Percentiles rank a stretch among this genome's conserved stretches.
Conservation (phyloP, 2,329 filamentous ascomycete genomes). For the Coniochaeta sp. region DNA sequence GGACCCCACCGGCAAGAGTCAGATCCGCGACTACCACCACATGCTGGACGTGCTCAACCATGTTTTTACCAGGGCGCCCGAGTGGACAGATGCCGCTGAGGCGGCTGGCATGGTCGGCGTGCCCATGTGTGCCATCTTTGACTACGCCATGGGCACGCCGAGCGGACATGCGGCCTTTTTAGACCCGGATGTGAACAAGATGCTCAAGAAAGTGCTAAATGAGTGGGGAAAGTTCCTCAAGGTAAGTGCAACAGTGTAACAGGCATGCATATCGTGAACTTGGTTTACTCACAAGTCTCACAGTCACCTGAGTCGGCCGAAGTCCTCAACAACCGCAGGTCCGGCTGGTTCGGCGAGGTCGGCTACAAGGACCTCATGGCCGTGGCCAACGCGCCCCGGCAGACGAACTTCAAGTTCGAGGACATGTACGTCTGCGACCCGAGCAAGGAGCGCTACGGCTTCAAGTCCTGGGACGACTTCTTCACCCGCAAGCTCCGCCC, state of each 20-base stretch:
- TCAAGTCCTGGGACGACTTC: constrained; percentile 60
- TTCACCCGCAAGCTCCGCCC: constrained; percentile 54
- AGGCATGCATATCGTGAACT: no score
- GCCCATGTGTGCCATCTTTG: constrained; percentile 45
- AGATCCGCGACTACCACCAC: constrained; percentile 59
- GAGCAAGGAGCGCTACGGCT: constrained; percentile 46
- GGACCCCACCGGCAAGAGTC: constrained; percentile 53
- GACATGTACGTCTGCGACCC: constrained; percentile 56
- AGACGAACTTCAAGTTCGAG: constrained; percentile 41
- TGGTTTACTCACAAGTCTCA: not conserved
- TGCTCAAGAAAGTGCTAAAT: constrained; percentile 47
- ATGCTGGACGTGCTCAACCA: constrained; percentile 62
- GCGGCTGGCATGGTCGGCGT: constrained; percentile 45
- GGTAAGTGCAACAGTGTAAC: constrained; percentile 24
- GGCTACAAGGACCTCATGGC: constrained; percentile 39
- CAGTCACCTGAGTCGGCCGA: constrained; percentile 44
- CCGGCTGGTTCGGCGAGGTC: constrained; percentile 49
- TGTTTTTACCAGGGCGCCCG: constrained; percentile 39
- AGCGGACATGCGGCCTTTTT: constrained; percentile 46
- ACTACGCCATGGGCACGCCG: constrained; percentile 48
- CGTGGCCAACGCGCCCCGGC: constrained; percentile 38
- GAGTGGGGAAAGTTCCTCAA: constrained; percentile 47
- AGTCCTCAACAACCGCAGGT: constrained; percentile 33
- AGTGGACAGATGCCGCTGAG: constrained; percentile 44
- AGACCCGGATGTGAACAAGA: constrained; percentile 45